Evolutionary conservation across 2,329 filamentous ascomycete species (phyloP).

Genomic region (Xylariaceae sp.): DNA sequence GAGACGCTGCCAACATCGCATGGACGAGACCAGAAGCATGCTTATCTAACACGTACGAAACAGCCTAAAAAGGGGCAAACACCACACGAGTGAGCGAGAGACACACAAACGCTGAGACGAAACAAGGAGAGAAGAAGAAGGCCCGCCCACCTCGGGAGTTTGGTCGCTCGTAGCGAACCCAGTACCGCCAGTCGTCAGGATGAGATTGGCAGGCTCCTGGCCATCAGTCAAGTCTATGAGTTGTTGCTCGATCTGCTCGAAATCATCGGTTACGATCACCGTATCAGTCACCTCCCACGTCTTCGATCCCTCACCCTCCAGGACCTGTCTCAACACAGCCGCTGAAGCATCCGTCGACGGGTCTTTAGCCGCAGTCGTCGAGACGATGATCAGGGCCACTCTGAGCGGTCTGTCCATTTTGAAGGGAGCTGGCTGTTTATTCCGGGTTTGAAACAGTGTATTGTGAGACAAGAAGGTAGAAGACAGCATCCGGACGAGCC

Average conservation of each 20-base stretch:
- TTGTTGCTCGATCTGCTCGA: constrained; percentile 66
- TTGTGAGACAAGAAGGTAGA: not conserved
- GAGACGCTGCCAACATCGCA: constrained; percentile 82
- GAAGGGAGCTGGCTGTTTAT: not conserved
- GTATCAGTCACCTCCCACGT: constrained; percentile 67
- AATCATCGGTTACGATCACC: constrained; percentile 74
- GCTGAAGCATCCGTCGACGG: constrained; percentile 72
- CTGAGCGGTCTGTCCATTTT: constrained; percentile 44
- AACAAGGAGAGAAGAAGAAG: not conserved
- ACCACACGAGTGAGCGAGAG: not conserved
- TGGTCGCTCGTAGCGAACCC: constrained; percentile 81
- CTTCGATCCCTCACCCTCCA: constrained; percentile 59
- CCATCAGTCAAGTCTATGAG: constrained; percentile 69
- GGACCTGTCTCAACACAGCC: constrained; percentile 60
- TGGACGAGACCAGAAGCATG: constrained; percentile 90
- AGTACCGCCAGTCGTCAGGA: constrained; percentile 87
- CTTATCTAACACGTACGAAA: constrained; percentile 73
- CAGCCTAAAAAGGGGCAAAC: constrained; percentile 49
- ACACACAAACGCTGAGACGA: not conserved
- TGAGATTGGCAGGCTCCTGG: constrained; percentile 60
- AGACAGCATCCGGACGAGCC: not conserved
- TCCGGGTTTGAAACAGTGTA: not conserved
- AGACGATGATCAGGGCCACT: constrained; percentile 78
- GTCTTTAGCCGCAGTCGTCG: constrained; percentile 80
- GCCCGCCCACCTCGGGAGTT: constrained; percentile 71